Conservation (phyloP, 169 alveolate species). For the Ichthyophthirius multifiliis region DNA sequence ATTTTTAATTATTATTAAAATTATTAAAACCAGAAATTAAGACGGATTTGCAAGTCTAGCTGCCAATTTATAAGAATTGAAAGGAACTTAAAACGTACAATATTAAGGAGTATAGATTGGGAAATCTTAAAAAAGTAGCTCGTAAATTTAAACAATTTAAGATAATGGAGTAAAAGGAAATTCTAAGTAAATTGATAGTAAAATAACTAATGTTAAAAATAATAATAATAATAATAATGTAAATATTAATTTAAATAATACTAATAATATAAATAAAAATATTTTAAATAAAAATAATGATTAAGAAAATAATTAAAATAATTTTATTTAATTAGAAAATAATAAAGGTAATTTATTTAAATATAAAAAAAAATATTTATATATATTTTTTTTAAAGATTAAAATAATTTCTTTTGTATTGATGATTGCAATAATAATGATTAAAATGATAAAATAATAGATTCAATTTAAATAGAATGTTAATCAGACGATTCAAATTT, state of each 20-base stretch:
- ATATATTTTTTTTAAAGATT: too few species aligned
- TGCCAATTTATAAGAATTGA: neutral
- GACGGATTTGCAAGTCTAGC: neutral
- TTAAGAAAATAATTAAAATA: neutral
- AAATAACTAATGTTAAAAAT: neutral
- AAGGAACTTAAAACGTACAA: neutral
- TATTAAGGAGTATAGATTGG: neutral
- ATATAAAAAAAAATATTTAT: too few species aligned
- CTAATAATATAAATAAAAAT: neutral
- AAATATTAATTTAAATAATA: neutral
- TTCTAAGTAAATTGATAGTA: neutral
- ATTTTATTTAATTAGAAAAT: neutral
- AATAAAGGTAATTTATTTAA: neutral
- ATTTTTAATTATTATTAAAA: neutral
- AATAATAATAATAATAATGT: neutral
- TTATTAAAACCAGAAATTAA: neutral
- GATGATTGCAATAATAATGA: neutral
- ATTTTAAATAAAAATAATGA: neutral
- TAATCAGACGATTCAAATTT: neutral
- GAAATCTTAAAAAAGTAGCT: neutral
- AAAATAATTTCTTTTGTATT: slow-evolving; percentile 1
- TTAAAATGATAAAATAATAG: neutral
- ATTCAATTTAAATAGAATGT: neutral
- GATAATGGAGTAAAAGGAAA: too few species aligned
- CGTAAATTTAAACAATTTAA: neutral